A percentile compares a stretch with the other conserved stretches of the same genome.
Conservation (phyloP, 495 filamentous ascomycete genomes). For the Penicillium cataractarum region DNA sequence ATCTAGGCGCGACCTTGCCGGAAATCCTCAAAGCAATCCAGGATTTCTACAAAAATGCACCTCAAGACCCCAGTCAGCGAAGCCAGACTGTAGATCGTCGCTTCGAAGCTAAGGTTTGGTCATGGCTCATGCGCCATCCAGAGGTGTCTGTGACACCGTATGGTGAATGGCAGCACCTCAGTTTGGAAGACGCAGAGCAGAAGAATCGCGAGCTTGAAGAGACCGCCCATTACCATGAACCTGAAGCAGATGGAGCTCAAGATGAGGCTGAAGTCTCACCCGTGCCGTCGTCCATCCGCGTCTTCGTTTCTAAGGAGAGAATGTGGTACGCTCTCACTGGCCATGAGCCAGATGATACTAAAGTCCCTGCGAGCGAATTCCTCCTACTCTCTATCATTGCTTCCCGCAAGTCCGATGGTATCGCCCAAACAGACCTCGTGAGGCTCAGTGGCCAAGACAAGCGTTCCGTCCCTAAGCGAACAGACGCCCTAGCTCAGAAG, state of each 20-base stretch:
- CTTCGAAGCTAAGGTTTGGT: slow-evolving; percentile 59
- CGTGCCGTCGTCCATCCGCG: slow-evolving; percentile 32
- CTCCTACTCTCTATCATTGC: slow-evolving; percentile 78
- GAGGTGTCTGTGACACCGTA: slow-evolving; percentile 55
- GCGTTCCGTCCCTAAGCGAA: slow-evolving; percentile 81
- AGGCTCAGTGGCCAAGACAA: slow-evolving; percentile 83
- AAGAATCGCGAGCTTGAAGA: slow-evolving; percentile 6
- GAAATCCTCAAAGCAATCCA: slow-evolving; percentile 45
- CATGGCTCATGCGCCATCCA: slow-evolving; percentile 55
- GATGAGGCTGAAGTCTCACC: slow-evolving; percentile 8
- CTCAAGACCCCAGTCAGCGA: slow-evolving; percentile 22
- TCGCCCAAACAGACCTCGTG: slow-evolving; percentile 79
- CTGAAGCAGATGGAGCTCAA: slow-evolving; percentile 11
- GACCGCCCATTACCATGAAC: not conserved
- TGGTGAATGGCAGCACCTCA: slow-evolving; percentile 46
- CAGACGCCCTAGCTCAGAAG: slow-evolving; percentile 69
- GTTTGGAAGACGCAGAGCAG: slow-evolving; percentile 50
- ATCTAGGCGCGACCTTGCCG: slow-evolving; percentile 44
- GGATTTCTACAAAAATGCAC: slow-evolving; percentile 39
- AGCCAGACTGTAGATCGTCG: slow-evolving; percentile 48
- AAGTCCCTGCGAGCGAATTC: slow-evolving; percentile 70
- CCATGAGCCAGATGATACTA: slow-evolving; percentile 73
- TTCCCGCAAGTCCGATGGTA: slow-evolving; percentile 67
- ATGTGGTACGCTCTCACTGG: slow-evolving; percentile 82
- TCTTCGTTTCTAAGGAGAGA: slow-evolving; percentile 63